Conservation (phyloP, 495 filamentous ascomycete genomes). For the Amorphotheca resinae region DNA sequence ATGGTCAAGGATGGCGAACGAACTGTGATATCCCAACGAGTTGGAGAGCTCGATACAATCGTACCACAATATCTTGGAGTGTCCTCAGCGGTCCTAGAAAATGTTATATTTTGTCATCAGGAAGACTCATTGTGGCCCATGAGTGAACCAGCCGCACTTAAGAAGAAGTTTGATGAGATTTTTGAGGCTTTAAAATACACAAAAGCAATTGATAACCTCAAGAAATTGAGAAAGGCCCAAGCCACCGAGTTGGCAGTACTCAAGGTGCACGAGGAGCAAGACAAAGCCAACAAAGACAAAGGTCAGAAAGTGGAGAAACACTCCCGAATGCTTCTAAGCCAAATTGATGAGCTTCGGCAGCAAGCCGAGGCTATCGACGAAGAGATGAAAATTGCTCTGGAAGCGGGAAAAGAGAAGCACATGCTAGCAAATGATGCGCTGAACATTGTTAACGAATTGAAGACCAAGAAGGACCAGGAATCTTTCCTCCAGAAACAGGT, state of each 20-base stretch:
- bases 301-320: slow-evolving; percentile 58
- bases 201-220: slow-evolving; percentile 92
- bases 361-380: slow-evolving; percentile 44
- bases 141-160: slow-evolving; percentile 73
- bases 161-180: slow-evolving; percentile 93
- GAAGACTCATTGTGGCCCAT: slow-evolving; percentile 97
- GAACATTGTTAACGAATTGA: slow-evolving; percentile 50
- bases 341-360: slow-evolving; percentile 56
- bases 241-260: slow-evolving; percentile 57
- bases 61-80: slow-evolving; percentile 85
- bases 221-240: slow-evolving; percentile 68
- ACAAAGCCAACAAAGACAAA: slow-evolving; percentile 76
- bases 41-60: slow-evolving; percentile 66
- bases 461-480: slow-evolving; percentile 63
- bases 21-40: slow-evolving; percentile 59
- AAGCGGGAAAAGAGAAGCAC: slow-evolving; percentile 31
- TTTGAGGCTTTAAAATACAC: slow-evolving; percentile 96
- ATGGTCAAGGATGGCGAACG: slow-evolving; percentile 74
- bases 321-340: slow-evolving; percentile 48
- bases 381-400: slow-evolving; percentile 38
- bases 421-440: slow-evolving; percentile 33
- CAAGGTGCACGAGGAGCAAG: slow-evolving; percentile 59
- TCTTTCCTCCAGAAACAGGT: slow-evolving; percentile 43
- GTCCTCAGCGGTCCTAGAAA: slow-evolving; percentile 77
- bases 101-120: slow-evolving; percentile 97